phyloP scores from a whole-genome alignment of 1,284 basidiomycete genomes.

The Moesziomyces antarcticus region DNA sequence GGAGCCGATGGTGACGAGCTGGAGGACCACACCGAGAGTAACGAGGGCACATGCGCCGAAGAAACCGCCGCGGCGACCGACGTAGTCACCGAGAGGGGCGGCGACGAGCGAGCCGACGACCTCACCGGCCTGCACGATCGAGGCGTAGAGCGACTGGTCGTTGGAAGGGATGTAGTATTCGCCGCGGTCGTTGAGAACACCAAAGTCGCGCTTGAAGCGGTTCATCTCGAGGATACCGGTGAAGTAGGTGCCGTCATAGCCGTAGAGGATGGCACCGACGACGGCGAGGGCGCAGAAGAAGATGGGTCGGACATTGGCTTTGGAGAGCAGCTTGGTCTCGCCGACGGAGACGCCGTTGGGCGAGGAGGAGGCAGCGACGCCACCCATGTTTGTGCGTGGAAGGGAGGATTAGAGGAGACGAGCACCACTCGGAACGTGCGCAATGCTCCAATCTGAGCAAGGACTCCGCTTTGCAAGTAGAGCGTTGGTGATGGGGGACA shows the following conservation, averaged over 20 bases:
- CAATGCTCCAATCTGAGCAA: background rate
- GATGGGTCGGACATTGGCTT: constrained; percentile 63
- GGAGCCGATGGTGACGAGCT: constrained; percentile 67
- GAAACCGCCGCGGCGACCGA: constrained; percentile 69
- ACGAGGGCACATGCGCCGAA: constrained; percentile 65
- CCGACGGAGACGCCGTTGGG: constrained; percentile 43
- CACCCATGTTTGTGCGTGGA: constrained; percentile 18
- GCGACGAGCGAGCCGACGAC: constrained; percentile 69
- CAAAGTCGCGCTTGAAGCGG: constrained; percentile 59
- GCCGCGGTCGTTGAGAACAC: constrained; percentile 50
- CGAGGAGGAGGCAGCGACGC: constrained; percentile 21
- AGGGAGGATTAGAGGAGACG: background rate
- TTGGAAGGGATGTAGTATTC: constrained; percentile 52
- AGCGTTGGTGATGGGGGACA: background rate
- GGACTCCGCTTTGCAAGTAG: background rate
- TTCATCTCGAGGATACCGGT: constrained; percentile 68
- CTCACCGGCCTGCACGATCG: constrained; percentile 70
- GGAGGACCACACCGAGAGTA: constrained; percentile 68
- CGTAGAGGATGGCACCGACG: constrained; percentile 68
- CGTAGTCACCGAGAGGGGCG: constrained; percentile 69
- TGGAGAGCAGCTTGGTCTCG: constrained; percentile 56
- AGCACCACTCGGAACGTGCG: background rate
- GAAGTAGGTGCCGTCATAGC: constrained; percentile 65
- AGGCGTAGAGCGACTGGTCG: constrained; percentile 64
- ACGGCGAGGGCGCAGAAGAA: constrained; percentile 65